phyloP scores from a whole-genome alignment of 2,329 filamentous ascomycete species.

The Colletotrichum acutatum region DNA sequence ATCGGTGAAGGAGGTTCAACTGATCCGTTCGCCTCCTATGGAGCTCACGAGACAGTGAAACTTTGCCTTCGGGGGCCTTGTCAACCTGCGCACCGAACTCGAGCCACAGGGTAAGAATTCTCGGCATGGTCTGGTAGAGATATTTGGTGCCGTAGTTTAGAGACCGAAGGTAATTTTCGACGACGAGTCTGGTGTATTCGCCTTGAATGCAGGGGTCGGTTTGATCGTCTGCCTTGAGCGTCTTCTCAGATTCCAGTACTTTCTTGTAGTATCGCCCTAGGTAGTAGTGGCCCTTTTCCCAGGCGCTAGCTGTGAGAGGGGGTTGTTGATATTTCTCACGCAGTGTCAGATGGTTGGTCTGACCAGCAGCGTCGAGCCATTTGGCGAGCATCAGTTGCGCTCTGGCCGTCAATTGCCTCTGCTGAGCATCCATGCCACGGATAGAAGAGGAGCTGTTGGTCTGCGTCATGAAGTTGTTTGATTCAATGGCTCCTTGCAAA shows the following conservation, averaged over 20 bases:
- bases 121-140: conserved; percentile 92
- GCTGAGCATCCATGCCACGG: conserved; percentile 57
- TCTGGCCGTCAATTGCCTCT: conserved; percentile 74
- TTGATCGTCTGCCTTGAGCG: conserved; percentile 80
- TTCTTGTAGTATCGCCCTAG: conserved; percentile 98
- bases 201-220: conserved; percentile 81
- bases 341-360: conserved; percentile 85
- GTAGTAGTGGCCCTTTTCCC: conserved; percentile 99
- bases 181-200: conserved; percentile 86
- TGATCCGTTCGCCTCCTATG: conserved; percentile 69
- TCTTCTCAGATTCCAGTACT: conserved; percentile 88
- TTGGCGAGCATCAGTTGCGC: conserved; percentile 92
- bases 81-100: conserved; percentile 85
- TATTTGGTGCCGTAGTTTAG: conserved; percentile 93
- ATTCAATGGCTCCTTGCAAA: conserved; percentile 85
- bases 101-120: conserved; percentile 92
- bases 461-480: conserved; percentile 76
- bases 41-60: conserved; percentile 63
- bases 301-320: conserved; percentile 74
- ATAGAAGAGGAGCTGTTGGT: conserved; percentile 52
- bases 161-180: conserved; percentile 92
- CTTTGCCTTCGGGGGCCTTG: conserved; percentile 66
- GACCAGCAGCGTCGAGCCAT: conserved; percentile 95
- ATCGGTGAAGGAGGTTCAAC: conserved; percentile 75
- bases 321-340: conserved; percentile 86